Conservation (phyloP, 169 alveolate genomes). For the Cyclospora cayetanensis region DNA sequence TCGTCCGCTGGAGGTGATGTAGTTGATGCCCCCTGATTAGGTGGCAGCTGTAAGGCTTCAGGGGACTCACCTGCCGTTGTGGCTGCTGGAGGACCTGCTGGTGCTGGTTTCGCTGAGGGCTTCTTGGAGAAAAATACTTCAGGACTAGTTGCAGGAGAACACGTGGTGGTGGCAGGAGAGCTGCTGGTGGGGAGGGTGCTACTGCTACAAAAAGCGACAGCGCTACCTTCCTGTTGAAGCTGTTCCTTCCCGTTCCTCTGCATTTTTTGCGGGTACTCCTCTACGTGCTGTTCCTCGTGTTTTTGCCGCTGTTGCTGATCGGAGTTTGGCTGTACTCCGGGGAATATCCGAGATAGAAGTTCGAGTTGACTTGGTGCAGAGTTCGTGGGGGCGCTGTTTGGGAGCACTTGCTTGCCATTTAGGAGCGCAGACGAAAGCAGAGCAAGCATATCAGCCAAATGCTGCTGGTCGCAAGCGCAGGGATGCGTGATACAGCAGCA, state of each 20-base stretch:
- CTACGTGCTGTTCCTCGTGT: not conserved
- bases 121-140: not conserved
- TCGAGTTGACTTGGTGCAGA: not conserved
- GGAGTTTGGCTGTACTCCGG: not conserved
- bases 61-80: not conserved
- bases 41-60: not conserved
- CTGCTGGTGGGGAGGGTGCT: not conserved
- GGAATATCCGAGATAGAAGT: not conserved
- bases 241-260: not conserved
- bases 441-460: not conserved
- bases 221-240: not conserved
- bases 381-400: not conserved
- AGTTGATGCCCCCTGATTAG: not conserved
- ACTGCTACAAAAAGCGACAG: too few relatives aligned
- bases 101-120: not conserved
- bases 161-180: not conserved
- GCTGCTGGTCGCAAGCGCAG: not conserved
- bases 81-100: not conserved
- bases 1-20: too few relatives aligned
- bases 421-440: not conserved
- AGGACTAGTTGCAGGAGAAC: not conserved
- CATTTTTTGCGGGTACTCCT: not conserved
- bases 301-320: not conserved
- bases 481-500: not conserved
- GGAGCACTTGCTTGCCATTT: not conserved